Evolutionary conservation across 305 asterid species (phyloP).

Genomic region (Andrographis paniculata): DNA sequence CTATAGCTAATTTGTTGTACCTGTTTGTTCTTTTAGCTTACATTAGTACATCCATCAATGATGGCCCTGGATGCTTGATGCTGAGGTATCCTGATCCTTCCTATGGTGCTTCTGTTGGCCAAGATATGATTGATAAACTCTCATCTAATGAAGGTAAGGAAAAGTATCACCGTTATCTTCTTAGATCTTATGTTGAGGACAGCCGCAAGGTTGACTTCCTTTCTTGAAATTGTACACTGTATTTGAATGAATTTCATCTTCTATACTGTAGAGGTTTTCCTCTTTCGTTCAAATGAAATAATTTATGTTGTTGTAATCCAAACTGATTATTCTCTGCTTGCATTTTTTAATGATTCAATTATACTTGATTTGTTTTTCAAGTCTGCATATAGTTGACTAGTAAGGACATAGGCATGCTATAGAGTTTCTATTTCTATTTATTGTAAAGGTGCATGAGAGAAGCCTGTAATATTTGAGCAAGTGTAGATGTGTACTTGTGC

Average conservation of each 20-base stretch:
- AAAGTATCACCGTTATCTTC: slow-evolving; percentile 71
- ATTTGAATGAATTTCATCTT: not conserved
- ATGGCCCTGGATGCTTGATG: slow-evolving; percentile 87
- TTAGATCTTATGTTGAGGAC: slow-evolving; percentile 80
- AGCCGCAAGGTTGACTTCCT: slow-evolving; percentile 59
- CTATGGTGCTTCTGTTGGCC: slow-evolving; percentile 72
- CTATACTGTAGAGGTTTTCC: not conserved
- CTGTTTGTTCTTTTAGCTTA: slow-evolving; percentile 43
- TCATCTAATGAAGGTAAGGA: slow-evolving; percentile 48
- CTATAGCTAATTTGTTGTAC: slow-evolving; percentile 8
- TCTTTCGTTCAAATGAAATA: not conserved
- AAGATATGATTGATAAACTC: slow-evolving; percentile 52
- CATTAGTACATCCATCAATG: slow-evolving; percentile 70
- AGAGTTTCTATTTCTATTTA: too few species aligned
- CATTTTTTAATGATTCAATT: too few species aligned
- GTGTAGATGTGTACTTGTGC: too few species aligned
- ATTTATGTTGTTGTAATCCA: not conserved
- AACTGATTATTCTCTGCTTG: too few species aligned
- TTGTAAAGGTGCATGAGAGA: too few species aligned
- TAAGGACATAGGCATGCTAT: too few species aligned
- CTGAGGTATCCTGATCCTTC: slow-evolving; percentile 84
- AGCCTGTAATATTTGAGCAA: too few species aligned
- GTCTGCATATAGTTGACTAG: too few species aligned
- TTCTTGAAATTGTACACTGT: slow-evolving; percentile 9
- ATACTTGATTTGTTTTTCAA: too few species aligned